Conservation (phyloP, 2,329 filamentous ascomycete species). For the Diplodia seriata region DNA sequence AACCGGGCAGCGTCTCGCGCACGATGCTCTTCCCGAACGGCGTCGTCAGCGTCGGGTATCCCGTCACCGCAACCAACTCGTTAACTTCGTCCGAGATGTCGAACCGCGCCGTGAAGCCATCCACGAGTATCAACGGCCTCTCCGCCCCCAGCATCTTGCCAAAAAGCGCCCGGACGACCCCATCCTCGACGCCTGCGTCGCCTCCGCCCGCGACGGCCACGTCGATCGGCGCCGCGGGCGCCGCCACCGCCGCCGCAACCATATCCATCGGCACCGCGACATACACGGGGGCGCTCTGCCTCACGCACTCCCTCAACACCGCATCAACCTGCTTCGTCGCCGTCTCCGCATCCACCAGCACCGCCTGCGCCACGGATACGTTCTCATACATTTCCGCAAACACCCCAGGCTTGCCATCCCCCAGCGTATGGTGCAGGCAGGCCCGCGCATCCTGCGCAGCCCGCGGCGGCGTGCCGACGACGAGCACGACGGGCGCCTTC, state of each 20-base stretch:
- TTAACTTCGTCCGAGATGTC: conserved; percentile 54
- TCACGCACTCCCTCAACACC: conserved; percentile 58
- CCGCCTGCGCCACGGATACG: conserved; percentile 60
- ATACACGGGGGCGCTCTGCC: conserved; percentile 63
- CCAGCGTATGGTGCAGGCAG: conserved; percentile 71
- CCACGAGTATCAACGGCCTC: conserved; percentile 60
- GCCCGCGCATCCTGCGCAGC: conserved; percentile 53
- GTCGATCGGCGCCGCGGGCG: conserved; percentile 38
- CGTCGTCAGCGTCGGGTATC: conserved; percentile 58
- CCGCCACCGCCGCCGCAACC: conserved; percentile 49
- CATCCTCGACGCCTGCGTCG: conserved; percentile 38
- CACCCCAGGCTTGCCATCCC: conserved; percentile 61
- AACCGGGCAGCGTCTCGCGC: conserved; percentile 56
- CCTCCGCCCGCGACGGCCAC: conserved; percentile 36
- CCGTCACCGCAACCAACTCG: conserved; percentile 52
- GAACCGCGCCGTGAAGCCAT: conserved; percentile 57
- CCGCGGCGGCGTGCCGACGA: conserved; percentile 61
- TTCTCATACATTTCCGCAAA: conserved; percentile 59
- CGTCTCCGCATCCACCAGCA: conserved; percentile 54
- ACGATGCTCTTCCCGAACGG: conserved; percentile 60
- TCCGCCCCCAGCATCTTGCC: conserved; percentile 53
- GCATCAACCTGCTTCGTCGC: conserved; percentile 60
- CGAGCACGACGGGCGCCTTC: conserved; percentile 70
- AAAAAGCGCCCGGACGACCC: conserved; percentile 37
- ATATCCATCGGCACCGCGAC: conserved; percentile 64